Evolutionary conservation across 768 basidiomycete species (phyloP).

Genomic region (Termitomyces sp.): DNA sequence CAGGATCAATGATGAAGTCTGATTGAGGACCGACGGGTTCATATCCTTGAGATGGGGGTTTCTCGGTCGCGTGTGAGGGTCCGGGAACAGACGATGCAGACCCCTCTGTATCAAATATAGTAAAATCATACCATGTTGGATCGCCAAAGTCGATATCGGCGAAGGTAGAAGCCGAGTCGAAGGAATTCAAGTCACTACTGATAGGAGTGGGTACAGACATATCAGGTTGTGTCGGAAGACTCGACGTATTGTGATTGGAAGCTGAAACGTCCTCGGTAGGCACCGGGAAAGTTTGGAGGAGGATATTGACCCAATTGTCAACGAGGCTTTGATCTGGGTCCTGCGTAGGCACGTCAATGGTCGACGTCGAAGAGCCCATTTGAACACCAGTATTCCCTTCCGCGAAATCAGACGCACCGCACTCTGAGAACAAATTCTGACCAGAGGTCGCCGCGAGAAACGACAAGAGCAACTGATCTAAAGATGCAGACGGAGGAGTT

Average conservation of each 20-base stretch:
- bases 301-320: conserved; percentile 46
- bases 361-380: neutral
- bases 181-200: conserved; percentile 8
- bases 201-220: conserved; percentile 2
- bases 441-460: conserved; percentile 26
- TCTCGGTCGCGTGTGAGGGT: neutral
- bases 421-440: neutral
- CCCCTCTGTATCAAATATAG: neutral
- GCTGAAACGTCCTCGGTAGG: conserved; percentile 22
- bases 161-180: conserved; percentile 10
- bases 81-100: neutral
- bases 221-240: neutral
- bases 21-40: neutral
- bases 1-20: conserved; percentile 25
- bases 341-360: neutral
- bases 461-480: conserved; percentile 35
- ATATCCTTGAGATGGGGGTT: neutral
- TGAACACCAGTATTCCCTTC: conserved; percentile 4
- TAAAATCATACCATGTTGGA: conserved; percentile 7
- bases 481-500: conserved; percentile 19
- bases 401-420: neutral
- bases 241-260: conserved; percentile 7
- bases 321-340: conserved; percentile 33
- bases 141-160: conserved; percentile 2
- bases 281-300: conserved; percentile 41